These are phyloP conservation scores for Pelargonium exstipulatum DNA, from an alignment of 441 rosid genomes.

Conservation along the genomic window DNA sequence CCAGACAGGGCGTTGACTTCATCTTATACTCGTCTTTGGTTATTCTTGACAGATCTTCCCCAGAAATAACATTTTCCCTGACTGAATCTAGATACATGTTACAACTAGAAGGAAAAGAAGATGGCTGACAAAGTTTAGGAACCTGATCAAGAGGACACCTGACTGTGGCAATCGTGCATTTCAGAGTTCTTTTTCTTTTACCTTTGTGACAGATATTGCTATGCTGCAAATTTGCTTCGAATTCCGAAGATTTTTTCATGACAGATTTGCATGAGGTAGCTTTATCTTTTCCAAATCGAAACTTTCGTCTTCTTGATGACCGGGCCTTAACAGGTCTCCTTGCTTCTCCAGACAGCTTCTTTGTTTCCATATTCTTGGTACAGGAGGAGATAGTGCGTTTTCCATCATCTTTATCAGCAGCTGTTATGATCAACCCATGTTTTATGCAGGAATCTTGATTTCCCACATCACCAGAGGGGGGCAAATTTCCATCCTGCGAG, in stretches of 20 bases:
- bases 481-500: constrained; percentile 32
- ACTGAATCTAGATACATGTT: not conserved
- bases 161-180: not conserved
- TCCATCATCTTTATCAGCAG: not conserved
- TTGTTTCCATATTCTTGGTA: not conserved
- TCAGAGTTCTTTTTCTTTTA: not conserved
- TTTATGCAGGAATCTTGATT: constrained; percentile 2
- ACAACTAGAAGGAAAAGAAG: not conserved
- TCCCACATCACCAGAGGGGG: constrained; percentile 25
- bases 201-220: not conserved
- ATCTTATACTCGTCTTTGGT: not conserved
- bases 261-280: not conserved
- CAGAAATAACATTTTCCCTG: not conserved
- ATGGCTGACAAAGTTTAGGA: not conserved
- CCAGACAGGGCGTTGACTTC: not conserved
- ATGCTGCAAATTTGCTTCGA: not conserved
- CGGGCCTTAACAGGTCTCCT: not conserved
- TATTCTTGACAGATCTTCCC: not conserved
- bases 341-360: not conserved
- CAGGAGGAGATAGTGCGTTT: not conserved
- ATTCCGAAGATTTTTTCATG: not conserved
- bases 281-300: not conserved
- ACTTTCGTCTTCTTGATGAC: not conserved
- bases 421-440: not conserved
- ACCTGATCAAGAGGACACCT: not conserved